Percentiles rank a stretch among this genome's conserved stretches.
These are phyloP conservation scores for Tylopilus balloui DNA, from an alignment of 768 basidiomycete genomes.

Conservation along the genomic window DNA sequence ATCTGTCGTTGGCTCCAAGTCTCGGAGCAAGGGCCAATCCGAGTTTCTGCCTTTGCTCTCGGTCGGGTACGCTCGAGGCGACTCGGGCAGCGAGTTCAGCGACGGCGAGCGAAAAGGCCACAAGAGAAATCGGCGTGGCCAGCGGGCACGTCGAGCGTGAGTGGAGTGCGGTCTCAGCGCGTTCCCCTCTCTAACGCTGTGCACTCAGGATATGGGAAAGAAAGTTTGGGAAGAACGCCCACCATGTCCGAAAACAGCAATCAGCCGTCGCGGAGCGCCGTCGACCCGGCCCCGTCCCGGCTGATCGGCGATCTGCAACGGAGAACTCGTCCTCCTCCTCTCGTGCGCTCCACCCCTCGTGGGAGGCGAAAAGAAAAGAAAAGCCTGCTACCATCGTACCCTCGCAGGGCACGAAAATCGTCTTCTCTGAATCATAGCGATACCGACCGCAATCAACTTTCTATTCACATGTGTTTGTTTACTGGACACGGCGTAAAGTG, in stretches of 20 bases:
- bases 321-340: slow-evolving; percentile 1
- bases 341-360: slow-evolving; percentile 78
- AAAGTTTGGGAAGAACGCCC: slow-evolving; percentile 87
- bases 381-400: slow-evolving; percentile 62
- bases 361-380: slow-evolving; percentile 87
- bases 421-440: slow-evolving; percentile 34
- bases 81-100: slow-evolving; percentile 73
- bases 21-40: slow-evolving; percentile 34
- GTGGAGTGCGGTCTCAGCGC: too few species aligned
- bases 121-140: slow-evolving; percentile 88
- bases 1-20: too few species aligned
- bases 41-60: slow-evolving; percentile 87
- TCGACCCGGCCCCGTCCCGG: slow-evolving; percentile 7
- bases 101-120: slow-evolving; percentile 52
- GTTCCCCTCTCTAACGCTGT: slow-evolving; percentile 5
- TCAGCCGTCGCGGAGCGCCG: slow-evolving; percentile 19
- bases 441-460: slow-evolving; percentile 1
- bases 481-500: neutral
- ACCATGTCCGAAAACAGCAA: slow-evolving; percentile 73
- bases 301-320: slow-evolving; percentile 19
- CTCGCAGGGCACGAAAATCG: slow-evolving; percentile 83
- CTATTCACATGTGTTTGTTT: neutral
- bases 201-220: slow-evolving; percentile 90
- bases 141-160: slow-evolving; percentile 91
- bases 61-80: slow-evolving; percentile 78